A percentile compares a stretch with the other conserved stretches of the same genome.
Evolutionary conservation across 202 grass and related monocot genomes (phyloP).

Genomic region (Bolboschoenoplectus hybrid): DNA sequence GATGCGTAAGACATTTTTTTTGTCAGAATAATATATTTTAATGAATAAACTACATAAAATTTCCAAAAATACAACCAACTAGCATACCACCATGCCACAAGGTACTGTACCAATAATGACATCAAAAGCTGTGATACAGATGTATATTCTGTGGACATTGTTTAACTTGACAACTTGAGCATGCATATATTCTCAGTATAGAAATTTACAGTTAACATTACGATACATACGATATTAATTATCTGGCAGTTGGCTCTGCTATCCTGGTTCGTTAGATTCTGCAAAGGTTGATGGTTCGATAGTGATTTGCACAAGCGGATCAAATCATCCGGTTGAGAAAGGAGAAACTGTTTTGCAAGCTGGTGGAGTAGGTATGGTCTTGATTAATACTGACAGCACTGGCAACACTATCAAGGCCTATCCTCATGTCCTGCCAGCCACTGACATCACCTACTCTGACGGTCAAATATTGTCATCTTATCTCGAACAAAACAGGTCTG

Average conservation of each 20-base stretch:
- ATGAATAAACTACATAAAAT: neutral
- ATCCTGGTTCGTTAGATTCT: constrained; percentile 47
- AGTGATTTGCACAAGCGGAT: constrained; percentile 58
- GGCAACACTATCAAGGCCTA: constrained; percentile 45
- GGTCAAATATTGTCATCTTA: constrained; percentile 43
- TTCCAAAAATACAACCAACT: neutral
- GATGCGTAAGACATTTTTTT: constrained; percentile 50
- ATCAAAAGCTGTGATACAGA: neutral
- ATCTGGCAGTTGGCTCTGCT: constrained; percentile 47
- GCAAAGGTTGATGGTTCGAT: constrained; percentile 59
- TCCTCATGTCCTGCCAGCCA: constrained; percentile 62
- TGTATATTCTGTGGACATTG: neutral
- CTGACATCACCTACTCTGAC: constrained; percentile 56
- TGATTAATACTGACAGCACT: constrained; percentile 44
- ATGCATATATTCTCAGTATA: neutral
- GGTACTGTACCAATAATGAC: neutral
- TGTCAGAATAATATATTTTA: neutral
- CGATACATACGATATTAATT: neutral
- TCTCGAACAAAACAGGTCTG: constrained; percentile 37
- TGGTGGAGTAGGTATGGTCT: constrained; percentile 60
- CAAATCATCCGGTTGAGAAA: constrained; percentile 41
- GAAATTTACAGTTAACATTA: neutral
- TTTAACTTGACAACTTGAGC: neutral
- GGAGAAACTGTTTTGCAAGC: constrained; percentile 50
- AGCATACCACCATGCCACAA: no score